Conservation (phyloP, 202 grass and related monocot species). For the Elaeis oleifera region DNA sequence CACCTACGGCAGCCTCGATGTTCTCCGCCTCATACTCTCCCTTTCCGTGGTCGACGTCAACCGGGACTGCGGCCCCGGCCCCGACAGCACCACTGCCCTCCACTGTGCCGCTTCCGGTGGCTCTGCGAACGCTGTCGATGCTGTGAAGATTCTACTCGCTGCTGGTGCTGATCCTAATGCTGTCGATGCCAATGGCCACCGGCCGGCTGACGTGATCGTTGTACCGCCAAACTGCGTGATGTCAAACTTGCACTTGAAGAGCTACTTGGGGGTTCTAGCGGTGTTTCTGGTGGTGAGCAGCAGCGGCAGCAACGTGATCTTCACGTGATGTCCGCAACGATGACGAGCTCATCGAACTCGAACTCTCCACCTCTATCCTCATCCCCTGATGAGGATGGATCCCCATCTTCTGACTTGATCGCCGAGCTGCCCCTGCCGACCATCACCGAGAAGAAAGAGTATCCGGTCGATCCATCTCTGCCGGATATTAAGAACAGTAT, state of each 20-base stretch:
- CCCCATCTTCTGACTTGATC: slow-evolving; percentile 41
- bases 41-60: slow-evolving; percentile 61
- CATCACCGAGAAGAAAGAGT: slow-evolving; percentile 62
- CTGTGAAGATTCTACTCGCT: slow-evolving; percentile 50
- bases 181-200: slow-evolving; percentile 38
- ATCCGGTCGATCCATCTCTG: slow-evolving; percentile 66
- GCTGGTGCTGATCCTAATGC: slow-evolving; percentile 51
- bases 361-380: slow-evolving; percentile 51
- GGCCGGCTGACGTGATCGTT: slow-evolving; percentile 59
- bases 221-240: slow-evolving; percentile 48
- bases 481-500: slow-evolving; percentile 89
- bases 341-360: slow-evolving; percentile 24
- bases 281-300: slow-evolving; percentile 20
- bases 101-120: slow-evolving; percentile 87
- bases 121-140: slow-evolving; percentile 41
- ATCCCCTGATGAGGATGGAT: slow-evolving; percentile 44
- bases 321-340: slow-evolving; percentile 19
- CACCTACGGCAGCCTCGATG: slow-evolving; percentile 76
- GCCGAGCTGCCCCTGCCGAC: slow-evolving; percentile 36
- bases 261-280: slow-evolving; percentile 42
- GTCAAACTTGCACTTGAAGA: slow-evolving; percentile 51
- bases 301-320: slow-evolving; percentile 21
- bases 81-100: slow-evolving; percentile 70
- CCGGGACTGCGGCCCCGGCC: slow-evolving; percentile 24
- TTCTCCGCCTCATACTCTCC: slow-evolving; percentile 49